Evolutionary conservation across 345 rosid genomes (phyloP), one percentile per base, ranked within the genome.

Genomic region (thale cress (Arabidopsis thaliana)): DNA sequence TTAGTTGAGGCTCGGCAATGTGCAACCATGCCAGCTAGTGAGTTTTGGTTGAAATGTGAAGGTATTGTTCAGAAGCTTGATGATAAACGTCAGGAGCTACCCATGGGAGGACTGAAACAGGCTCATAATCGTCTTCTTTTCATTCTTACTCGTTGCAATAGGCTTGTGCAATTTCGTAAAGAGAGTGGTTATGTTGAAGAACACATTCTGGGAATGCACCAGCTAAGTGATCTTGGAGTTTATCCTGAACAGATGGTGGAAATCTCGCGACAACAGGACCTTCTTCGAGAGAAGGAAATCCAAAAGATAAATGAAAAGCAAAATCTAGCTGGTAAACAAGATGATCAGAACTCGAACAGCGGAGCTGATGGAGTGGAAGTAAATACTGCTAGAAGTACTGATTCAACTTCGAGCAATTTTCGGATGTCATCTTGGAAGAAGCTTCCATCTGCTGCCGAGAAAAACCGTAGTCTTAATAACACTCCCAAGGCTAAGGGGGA

Each of bases 341-440:
- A 80, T 38, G 85, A 85, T 67, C 82, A 82, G 45, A 74, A 77
- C 61, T 69, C 67, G 32, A 59, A 34, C 59, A 74, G 68, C 51
- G 85, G 62, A 70, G 80, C 59, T 74, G 87, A 80, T 70, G 80
- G 28, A 67, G 40, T 50, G 38, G 97, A 91, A 67, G 84, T 82
- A 67, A 72, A 79, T 60, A 87, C 98, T 30, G 91, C 97, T 72
- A 90, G 76, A 81, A 95, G 94, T 82, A 75, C 24, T 12, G 90
- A 88, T 84, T 95, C 99, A 75, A 67, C 86, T n/a, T 55, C 95
- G 42, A 85, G 97, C 71, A 89, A 89, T 83, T 82, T 67, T 69
- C 83, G 83, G 82, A 95, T 95, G 97, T 89, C 99, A 48, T 95
- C 99, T 58, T 95, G 97, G 96, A 95, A 87, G 87, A 95, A 86